A percentile compares a stretch with the other conserved stretches of the same genome.
These are phyloP conservation scores for Arabis hirsuta DNA, from an alignment of 345 rosid species.

Conservation along the genomic window DNA sequence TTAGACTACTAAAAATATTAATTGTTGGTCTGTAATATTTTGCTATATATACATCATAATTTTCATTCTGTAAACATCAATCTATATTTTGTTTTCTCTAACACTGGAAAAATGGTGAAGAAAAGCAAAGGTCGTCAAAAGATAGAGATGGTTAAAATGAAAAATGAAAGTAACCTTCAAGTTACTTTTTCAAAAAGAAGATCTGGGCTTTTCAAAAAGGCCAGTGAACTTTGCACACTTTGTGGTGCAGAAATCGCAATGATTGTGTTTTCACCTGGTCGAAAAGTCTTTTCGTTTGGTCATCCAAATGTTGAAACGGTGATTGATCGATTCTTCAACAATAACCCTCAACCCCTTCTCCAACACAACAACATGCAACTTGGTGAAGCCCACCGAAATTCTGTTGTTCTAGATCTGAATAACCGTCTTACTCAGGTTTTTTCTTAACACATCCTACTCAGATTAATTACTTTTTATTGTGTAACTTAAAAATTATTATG, in stretches of 20 bases:
- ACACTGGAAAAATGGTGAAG: conserved; percentile 35
- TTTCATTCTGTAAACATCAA: neutral
- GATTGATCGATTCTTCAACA: conserved; percentile 44
- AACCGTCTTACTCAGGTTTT: conserved; percentile 47
- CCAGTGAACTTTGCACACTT: conserved; percentile 42
- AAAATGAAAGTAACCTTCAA: conserved; percentile 37
- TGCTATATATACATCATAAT: neutral
- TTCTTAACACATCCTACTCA: conserved; percentile 41
- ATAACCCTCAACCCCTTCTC: conserved; percentile 8
- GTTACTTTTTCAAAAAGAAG: conserved; percentile 44
- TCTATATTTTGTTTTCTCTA: neutral
- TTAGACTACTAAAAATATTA: neutral
- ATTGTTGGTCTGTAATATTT: neutral
- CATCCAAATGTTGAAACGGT: conserved; percentile 56
- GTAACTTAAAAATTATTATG: neutral
- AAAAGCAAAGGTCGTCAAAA: conserved; percentile 46
- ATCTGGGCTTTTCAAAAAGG: conserved; percentile 38
- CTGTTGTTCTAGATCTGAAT: conserved; percentile 52
- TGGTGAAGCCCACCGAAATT: conserved; percentile 50
- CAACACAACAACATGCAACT: conserved; percentile 24
- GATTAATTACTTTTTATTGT: neutral
- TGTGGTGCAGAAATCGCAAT: conserved; percentile 34
- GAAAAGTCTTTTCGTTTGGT: conserved; percentile 64
- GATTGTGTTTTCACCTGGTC: conserved; percentile 30
- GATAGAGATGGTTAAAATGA: conserved; percentile 34